Conservation (phyloP, 495 filamentous ascomycete species). For the Penicillium desertorum region DNA sequence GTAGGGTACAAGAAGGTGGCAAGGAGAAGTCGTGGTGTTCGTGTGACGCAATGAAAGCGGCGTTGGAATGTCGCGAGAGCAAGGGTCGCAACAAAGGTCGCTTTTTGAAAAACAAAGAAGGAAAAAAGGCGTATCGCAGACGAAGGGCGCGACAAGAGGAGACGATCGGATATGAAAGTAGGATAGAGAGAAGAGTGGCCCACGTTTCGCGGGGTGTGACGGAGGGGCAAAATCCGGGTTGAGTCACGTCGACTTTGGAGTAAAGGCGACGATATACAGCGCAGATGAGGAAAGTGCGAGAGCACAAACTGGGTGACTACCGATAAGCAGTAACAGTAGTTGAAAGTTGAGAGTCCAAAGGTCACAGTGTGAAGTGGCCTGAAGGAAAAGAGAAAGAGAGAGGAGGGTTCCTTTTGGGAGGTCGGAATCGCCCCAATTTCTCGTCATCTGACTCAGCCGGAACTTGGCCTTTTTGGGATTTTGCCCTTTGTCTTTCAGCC, state of each 20-base stretch:
- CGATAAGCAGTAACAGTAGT: not conserved
- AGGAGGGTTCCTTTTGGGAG: not conserved
- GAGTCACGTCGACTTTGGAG: constrained; percentile 22
- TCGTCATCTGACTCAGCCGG: constrained; percentile 25
- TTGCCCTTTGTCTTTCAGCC: not conserved
- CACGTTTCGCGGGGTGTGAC: constrained; percentile 30
- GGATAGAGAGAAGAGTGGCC: constrained; percentile 17
- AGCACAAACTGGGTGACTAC: not conserved
- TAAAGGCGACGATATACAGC: not conserved
- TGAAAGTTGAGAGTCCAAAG: not conserved
- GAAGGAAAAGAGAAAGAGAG: not conserved
- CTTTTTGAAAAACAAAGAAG: too few relatives aligned
- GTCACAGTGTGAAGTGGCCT: constrained; percentile 7
- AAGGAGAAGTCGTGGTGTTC: constrained; percentile 13
- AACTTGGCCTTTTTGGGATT: constrained; percentile 1
- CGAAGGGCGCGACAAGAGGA: not conserved
- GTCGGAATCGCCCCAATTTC: constrained; percentile 4
- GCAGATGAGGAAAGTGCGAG: not conserved
- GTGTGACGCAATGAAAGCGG: constrained; percentile 30
- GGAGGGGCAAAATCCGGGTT: constrained; percentile 21
- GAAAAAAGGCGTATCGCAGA: constrained; percentile 1
- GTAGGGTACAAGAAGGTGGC: not conserved
- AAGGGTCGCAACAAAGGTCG: not conserved
- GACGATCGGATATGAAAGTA: constrained; percentile 9
- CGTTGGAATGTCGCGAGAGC: constrained; percentile 19